Percentiles rank a stretch among this genome's conserved stretches.
Evolutionary conservation across 2,329 filamentous ascomycete species (phyloP).

Genomic region (Penicillium freii): DNA sequence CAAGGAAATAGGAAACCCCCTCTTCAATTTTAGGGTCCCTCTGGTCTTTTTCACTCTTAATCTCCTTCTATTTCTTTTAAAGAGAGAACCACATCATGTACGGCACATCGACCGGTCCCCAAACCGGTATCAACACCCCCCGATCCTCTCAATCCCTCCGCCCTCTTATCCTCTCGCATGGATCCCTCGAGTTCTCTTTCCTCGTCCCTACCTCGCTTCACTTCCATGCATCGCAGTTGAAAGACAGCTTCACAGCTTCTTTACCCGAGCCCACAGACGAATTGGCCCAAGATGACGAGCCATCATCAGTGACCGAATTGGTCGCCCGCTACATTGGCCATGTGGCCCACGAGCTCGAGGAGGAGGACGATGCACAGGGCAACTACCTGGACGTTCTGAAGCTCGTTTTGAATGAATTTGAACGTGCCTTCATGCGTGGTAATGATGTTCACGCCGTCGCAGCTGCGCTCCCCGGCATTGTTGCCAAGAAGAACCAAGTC

Average conservation of each 20-base stretch:
- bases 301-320: slow-evolving; percentile 90
- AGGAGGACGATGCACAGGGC: slow-evolving; percentile 83
- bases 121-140: slow-evolving; percentile 96
- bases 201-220: slow-evolving; percentile 92
- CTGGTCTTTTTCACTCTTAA: not conserved
- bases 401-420: slow-evolving; percentile 90
- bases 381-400: slow-evolving; percentile 92
- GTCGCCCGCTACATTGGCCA: slow-evolving; percentile 92
- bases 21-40: slow-evolving; percentile 2
- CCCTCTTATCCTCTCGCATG: slow-evolving; percentile 85
- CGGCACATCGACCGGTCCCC: slow-evolving; percentile 74
- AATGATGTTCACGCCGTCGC: slow-evolving; percentile 95
- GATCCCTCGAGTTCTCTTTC: slow-evolving; percentile 93
- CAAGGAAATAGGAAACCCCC: slow-evolving; percentile 1
- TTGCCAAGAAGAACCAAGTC: slow-evolving; percentile 85
- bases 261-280: slow-evolving; percentile 93
- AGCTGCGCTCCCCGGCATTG: slow-evolving; percentile 81
- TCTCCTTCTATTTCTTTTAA: not conserved
- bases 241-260: slow-evolving; percentile 81
- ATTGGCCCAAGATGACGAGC: slow-evolving; percentile 96
- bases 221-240: slow-evolving; percentile 92
- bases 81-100: slow-evolving; percentile 64
- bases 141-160: slow-evolving; percentile 90
- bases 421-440: slow-evolving; percentile 87
- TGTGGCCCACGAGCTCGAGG: slow-evolving; percentile 82